A percentile compares a stretch with the other conserved stretches of the same genome.
Conservation (phyloP, 768 basidiomycete genomes). For the Macrolepiota fuliginosa region DNA sequence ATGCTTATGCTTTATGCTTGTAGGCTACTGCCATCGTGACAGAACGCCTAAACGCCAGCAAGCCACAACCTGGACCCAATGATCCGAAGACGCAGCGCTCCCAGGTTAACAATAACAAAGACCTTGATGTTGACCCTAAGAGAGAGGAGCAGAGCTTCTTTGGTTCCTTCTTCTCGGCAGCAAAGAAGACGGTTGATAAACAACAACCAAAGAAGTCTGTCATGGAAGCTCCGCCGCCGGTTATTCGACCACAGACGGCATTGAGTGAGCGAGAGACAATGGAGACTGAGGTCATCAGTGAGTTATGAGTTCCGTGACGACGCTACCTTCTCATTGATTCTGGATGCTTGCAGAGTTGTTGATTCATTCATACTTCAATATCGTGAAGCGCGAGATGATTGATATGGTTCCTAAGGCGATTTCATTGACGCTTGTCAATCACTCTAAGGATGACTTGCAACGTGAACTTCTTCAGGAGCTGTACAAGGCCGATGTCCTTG, state of each 20-base stretch:
- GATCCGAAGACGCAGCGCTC: slow-evolving; percentile 71
- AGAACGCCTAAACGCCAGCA: slow-evolving; percentile 80
- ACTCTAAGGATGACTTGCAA: slow-evolving; percentile 94
- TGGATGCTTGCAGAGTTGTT: slow-evolving; percentile 65
- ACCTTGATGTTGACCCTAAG: slow-evolving; percentile 87
- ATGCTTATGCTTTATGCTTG: slow-evolving; percentile 4
- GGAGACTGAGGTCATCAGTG: slow-evolving; percentile 99
- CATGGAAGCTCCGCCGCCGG: slow-evolving; percentile 73
- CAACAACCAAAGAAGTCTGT: slow-evolving; percentile 45
- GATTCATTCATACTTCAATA: slow-evolving; percentile 96
- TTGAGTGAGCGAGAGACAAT: slow-evolving; percentile 93
- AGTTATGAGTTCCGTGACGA: slow-evolving; percentile 30
- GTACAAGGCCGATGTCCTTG: slow-evolving; percentile 95
- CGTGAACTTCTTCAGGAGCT: slow-evolving; percentile 92
- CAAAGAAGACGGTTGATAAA: slow-evolving; percentile 47
- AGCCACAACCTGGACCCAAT: slow-evolving; percentile 51
- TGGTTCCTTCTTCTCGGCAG: slow-evolving; percentile 86
- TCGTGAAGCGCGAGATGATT: slow-evolving; percentile 99
- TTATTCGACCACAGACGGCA: slow-evolving; percentile 88
- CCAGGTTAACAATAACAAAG: slow-evolving; percentile 87
- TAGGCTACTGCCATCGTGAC: slow-evolving; percentile 87
- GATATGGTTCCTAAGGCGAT: slow-evolving; percentile 99
- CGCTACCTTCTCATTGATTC: background rate
- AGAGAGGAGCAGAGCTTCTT: slow-evolving; percentile 94
- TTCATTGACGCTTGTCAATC: slow-evolving; percentile 84